Conservation (phyloP, 345 rosid species). For the Boechera retrofracta region DNA sequence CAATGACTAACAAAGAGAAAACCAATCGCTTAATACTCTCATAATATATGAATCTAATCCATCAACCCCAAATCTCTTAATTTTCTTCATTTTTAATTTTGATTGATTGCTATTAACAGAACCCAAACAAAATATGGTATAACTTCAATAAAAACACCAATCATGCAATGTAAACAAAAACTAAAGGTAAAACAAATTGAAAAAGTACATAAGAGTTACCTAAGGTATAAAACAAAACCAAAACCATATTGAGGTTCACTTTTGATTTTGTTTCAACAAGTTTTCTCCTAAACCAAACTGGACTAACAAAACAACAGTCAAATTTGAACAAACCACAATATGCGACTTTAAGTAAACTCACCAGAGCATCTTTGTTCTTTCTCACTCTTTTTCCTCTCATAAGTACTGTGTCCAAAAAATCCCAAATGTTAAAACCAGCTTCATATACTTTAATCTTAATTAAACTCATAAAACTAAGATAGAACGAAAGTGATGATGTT, state of each 20-base stretch:
- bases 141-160: not conserved
- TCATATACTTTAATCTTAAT: too few relatives aligned
- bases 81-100: too few relatives aligned
- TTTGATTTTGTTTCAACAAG: not conserved
- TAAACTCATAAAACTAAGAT: too few relatives aligned
- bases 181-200: too few relatives aligned
- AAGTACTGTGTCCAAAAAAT: not conserved
- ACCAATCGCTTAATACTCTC: too few relatives aligned
- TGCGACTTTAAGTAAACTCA: not conserved
- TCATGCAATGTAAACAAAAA: too few relatives aligned
- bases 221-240: not conserved
- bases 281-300: not conserved
- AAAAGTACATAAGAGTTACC: too few relatives aligned
- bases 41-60: too few relatives aligned
- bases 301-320: not conserved
- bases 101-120: not conserved
- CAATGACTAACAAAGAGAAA: not conserved
- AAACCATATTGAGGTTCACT: not conserved
- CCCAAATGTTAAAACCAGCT: not conserved
- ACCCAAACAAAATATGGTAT: too few relatives aligned
- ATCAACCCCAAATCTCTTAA: too few relatives aligned
- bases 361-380: conserved; percentile 22
- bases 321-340: too few relatives aligned
- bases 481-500: not conserved
- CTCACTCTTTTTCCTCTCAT: not conserved